Evolutionary conservation across 495 filamentous ascomycete genomes (phyloP), one percentile per base, ranked within the genome.

Genomic region (Lophium mytilinum): DNA sequence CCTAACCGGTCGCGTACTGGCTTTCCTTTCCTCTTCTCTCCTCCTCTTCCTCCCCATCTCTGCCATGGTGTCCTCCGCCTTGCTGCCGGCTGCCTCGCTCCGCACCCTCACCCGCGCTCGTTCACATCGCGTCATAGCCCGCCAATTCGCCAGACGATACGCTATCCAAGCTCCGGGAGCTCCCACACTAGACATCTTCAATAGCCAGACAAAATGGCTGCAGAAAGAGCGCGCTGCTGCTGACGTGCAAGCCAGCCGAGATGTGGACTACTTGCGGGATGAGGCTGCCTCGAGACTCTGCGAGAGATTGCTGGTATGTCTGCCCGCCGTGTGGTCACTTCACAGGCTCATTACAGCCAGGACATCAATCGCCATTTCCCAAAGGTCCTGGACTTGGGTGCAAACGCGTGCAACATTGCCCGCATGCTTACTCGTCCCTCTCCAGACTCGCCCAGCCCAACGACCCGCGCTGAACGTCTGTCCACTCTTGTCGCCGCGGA

Each of bases 351-450:
- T 14, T 14, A 47, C 9, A 18, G 12, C 4, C 41, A 95, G 87
- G 89, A 96, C 65, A 91, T 97, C 73, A 95, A 94, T 62, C 88
- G 94, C 24, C 74, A 81, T 36, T 93, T 94, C 68, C 83, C 85
- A 21, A 73, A 81, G 48, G 88, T 91, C 43, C 89, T 99, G 62
- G 94, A 99, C 70, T 83, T 96, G 21, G 94, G 93, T 57, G 91
- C 94, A 58, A 95, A 96, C 70, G 83, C 90, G 55, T 96, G 91
- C 78, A 93, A 96, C 74, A 87, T 99, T 66, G 93, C 90, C 7
- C 81, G 82, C 53, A 83, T 84, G 47, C 77, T 96, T 12, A 85
- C 85, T 18, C 76, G 75, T n/a, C 79, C 84, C 37, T 76, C 80
- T 57, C 70, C 73, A 10, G 67, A 75, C 37, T 66, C 67, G 0